Evolutionary conservation across 208 protist genomes (phyloP).

Genomic region (Leishmania lainsoni): DNA sequence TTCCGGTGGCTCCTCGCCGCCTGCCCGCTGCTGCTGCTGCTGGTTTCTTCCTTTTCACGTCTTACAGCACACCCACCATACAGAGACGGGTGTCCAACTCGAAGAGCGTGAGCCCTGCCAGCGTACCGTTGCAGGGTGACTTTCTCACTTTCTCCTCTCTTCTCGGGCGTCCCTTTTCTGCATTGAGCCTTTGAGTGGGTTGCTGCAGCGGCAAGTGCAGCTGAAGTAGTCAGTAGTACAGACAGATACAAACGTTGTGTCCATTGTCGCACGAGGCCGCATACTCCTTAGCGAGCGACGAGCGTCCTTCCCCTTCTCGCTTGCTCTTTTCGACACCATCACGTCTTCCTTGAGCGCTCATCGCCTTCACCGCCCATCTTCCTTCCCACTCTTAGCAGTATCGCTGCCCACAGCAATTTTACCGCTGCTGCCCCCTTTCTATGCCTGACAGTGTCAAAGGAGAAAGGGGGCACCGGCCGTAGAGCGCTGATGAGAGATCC

Average conservation of each 20-base stretch:
- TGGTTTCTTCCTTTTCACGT: not conserved
- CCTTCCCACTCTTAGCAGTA: not conserved
- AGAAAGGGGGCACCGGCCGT: not conserved
- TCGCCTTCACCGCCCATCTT: not conserved
- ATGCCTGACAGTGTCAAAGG: not conserved
- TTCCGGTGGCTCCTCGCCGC: not conserved
- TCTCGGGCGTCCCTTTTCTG: not conserved
- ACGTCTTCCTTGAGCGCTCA: not conserved
- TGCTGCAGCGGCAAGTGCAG: not conserved
- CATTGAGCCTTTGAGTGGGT: not conserved
- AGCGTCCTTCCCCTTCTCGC: not conserved
- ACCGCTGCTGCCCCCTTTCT: not conserved
- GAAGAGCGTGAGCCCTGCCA: not conserved
- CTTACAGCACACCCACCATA: conserved; percentile 1
- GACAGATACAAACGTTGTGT: not conserved
- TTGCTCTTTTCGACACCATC: not conserved
- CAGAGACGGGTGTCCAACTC: not conserved
- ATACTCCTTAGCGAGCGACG: not conserved
- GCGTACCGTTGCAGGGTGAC: not conserved
- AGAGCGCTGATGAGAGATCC: not conserved
- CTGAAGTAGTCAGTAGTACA: not conserved
- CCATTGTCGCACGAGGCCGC: not conserved
- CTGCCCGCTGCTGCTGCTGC: not conserved
- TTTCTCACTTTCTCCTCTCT: not conserved
- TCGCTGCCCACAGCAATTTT: not conserved